A percentile compares a stretch with the other conserved stretches of the same genome.
phyloP scores from a whole-genome alignment of 225 moss, liverwort and hornwort species.

The Physcomitrellopsis africana region DNA sequence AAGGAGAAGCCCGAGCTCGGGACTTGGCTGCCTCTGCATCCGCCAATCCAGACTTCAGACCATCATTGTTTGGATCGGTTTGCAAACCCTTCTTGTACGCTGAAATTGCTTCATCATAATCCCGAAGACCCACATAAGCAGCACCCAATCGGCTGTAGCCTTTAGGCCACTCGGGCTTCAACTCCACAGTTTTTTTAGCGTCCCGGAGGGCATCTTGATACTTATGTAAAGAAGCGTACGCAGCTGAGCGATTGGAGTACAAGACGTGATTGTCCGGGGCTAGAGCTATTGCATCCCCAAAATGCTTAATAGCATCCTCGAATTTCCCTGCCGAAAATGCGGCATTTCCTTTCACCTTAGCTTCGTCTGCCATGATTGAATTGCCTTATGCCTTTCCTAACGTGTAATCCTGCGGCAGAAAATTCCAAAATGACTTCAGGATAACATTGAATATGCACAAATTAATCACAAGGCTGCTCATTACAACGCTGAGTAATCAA shows the following conservation, averaged over 20 bases:
- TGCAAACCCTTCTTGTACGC: slow-evolving; percentile 83
- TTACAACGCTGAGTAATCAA: too few relatives aligned
- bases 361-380: slow-evolving; percentile 87
- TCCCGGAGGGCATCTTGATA: slow-evolving; percentile 82
- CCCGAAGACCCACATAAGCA: slow-evolving; percentile 64
- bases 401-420: slow-evolving; percentile 18
- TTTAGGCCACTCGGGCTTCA: slow-evolving; percentile 90
- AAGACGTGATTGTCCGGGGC: slow-evolving; percentile 89
- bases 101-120: slow-evolving; percentile 71
- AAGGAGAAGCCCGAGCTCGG: slow-evolving; percentile 44
- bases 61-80: slow-evolving; percentile 77
- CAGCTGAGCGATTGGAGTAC: slow-evolving; percentile 91
- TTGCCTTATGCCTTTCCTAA: neutral
- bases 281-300: slow-evolving; percentile 69
- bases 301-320: slow-evolving; percentile 71
- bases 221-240: slow-evolving; percentile 79
- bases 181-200: slow-evolving; percentile 89
- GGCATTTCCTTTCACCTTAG: slow-evolving; percentile 91
- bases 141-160: slow-evolving; percentile 94
- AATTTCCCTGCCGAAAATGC: slow-evolving; percentile 88
- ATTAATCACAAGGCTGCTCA: too few relatives aligned
- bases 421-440: too few relatives aligned
- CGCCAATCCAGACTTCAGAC: slow-evolving; percentile 76
- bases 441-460: too few relatives aligned
- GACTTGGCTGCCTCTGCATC: slow-evolving; percentile 80